A percentile compares a stretch with the other conserved stretches of the same genome.
Conservation (phyloP, 805 yeast species). For the Cyberlindnera nakhonratchasimensis region DNA sequence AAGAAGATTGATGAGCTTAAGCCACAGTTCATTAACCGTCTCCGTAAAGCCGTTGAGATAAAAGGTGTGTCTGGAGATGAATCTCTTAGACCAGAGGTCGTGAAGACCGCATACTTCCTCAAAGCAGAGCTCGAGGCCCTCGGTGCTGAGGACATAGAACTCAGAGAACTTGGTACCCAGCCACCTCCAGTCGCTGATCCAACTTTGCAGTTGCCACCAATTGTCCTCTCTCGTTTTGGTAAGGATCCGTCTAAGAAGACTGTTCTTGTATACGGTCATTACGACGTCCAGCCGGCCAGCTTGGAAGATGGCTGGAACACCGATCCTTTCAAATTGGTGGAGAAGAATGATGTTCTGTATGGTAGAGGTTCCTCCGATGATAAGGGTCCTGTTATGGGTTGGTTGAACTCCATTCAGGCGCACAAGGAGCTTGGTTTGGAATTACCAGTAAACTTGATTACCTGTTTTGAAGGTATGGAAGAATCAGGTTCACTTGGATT, state of each 20-base stretch:
- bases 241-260: slow-evolving; percentile 79
- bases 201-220: slow-evolving; percentile 80
- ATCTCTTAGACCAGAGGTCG: slow-evolving; percentile 80
- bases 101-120: slow-evolving; percentile 84
- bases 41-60: slow-evolving; percentile 83
- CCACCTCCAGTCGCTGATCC: slow-evolving; percentile 82
- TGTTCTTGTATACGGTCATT: slow-evolving; percentile 91
- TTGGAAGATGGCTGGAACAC: slow-evolving; percentile 93
- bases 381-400: slow-evolving; percentile 96
- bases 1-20: slow-evolving; percentile 61
- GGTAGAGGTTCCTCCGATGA: slow-evolving; percentile 98
- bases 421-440: slow-evolving; percentile 81
- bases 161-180: slow-evolving; percentile 81
- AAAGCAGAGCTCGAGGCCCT: slow-evolving; percentile 61
- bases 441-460: slow-evolving; percentile 87
- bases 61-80: slow-evolving; percentile 95
- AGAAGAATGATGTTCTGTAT: slow-evolving; percentile 63
- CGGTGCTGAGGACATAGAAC: slow-evolving; percentile 80
- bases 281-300: slow-evolving; percentile 97
- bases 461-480: slow-evolving; percentile 99
- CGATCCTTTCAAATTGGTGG: slow-evolving; percentile 80
- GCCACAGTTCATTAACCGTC: slow-evolving; percentile 67
- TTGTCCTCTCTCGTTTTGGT: slow-evolving; percentile 89
- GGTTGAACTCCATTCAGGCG: slow-evolving; percentile 92
- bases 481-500: slow-evolving; percentile 94